These are phyloP conservation scores for Platismatia glauca DNA, from an alignment of 495 filamentous ascomycete genomes.

Conservation along the genomic window DNA sequence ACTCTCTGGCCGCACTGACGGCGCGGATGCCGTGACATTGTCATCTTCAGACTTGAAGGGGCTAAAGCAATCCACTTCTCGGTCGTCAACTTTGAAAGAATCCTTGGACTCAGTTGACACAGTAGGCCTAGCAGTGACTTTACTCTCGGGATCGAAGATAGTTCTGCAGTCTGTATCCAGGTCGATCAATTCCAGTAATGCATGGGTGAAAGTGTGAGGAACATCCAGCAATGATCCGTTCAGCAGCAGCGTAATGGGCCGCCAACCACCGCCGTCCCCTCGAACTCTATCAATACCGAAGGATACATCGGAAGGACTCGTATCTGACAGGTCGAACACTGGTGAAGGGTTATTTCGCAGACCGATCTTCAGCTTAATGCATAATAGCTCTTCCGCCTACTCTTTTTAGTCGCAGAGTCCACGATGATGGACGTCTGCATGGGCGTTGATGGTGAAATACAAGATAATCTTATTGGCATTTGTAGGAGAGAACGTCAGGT, in stretches of 20 bases:
- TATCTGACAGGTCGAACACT: not conserved
- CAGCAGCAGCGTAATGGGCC: not conserved
- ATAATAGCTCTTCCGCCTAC: not conserved
- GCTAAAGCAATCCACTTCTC: not conserved
- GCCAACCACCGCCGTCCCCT: not conserved
- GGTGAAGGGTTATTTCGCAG: not conserved
- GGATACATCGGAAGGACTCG: not conserved
- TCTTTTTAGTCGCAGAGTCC: not conserved
- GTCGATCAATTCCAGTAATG: not conserved
- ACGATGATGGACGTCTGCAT: not conserved
- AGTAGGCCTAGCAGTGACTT: not conserved
- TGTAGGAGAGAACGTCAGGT: too few species aligned
- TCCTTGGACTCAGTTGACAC: not conserved
- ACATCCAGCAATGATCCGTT: not conserved
- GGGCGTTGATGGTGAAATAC: too few species aligned
- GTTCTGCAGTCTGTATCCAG: conserved; percentile 2
- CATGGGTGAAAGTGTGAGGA: conserved; percentile 1
- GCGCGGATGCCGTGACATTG: not conserved
- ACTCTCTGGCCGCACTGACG: too few species aligned
- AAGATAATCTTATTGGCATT: too few species aligned
- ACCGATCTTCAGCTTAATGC: not conserved
- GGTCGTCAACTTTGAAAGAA: not conserved
- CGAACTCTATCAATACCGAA: not conserved
- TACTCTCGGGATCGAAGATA: not conserved
- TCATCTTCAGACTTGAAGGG: not conserved